A percentile compares a stretch with the other conserved stretches of the same genome.
Conservation (phyloP, 805 yeast species). For the Saturnispora ahearnii region DNA sequence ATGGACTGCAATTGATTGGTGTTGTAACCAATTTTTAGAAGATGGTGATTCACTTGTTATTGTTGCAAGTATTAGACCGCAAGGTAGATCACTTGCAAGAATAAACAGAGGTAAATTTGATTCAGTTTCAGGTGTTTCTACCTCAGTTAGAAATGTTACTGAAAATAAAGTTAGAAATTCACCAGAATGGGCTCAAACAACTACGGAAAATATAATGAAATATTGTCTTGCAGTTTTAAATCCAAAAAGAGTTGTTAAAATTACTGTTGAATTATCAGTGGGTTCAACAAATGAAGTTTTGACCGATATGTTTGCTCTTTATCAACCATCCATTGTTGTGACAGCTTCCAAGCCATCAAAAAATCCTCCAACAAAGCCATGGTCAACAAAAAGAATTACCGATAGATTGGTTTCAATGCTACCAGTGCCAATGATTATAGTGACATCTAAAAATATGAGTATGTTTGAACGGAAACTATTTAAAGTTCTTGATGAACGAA, state of each 20-base stretch:
- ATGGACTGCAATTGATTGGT: constrained; percentile 77
- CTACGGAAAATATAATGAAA: constrained; percentile 42
- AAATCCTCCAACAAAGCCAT: constrained; percentile 45
- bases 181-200: constrained; percentile 39
- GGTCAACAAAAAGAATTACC: constrained; percentile 54
- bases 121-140: constrained; percentile 5
- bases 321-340: constrained; percentile 51
- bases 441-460: constrained; percentile 51
- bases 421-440: constrained; percentile 58
- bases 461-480: constrained; percentile 40
- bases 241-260: constrained; percentile 38
- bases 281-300: constrained; percentile 49
- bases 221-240: constrained; percentile 40
- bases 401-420: constrained; percentile 57
- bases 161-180: constrained; percentile 33
- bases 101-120: constrained; percentile 14
- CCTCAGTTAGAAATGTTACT: constrained; percentile 10
- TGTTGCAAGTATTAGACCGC: constrained; percentile 40
- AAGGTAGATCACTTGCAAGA: constrained; percentile 18
- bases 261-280: constrained; percentile 53
- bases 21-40: constrained; percentile 42
- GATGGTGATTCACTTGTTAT: constrained; percentile 63
- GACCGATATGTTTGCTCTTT: constrained; percentile 49
- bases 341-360: constrained; percentile 44
- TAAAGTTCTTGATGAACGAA: constrained; percentile 24